phyloP scores from a whole-genome alignment of 768 basidiomycete species.

The Psilocybe subaeruginosa region DNA sequence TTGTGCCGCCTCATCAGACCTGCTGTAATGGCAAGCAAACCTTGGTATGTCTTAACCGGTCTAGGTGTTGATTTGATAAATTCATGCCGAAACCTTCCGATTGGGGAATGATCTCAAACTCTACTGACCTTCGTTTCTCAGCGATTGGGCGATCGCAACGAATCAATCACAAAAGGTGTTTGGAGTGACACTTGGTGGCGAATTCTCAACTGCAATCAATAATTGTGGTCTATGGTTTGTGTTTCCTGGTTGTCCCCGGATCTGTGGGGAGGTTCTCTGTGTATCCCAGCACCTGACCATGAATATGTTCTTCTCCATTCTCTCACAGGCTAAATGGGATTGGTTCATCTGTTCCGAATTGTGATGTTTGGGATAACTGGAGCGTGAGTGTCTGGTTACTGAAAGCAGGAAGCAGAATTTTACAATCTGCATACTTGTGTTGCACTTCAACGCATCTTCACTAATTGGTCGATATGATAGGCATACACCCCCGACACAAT shows the following conservation, averaged over 20 bases:
- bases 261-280: conserved; percentile 9
- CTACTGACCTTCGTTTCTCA: conserved; percentile 31
- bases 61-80: conserved; percentile 18
- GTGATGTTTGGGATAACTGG: conserved; percentile 47
- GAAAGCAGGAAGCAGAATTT: background rate
- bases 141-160: conserved; percentile 52
- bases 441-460: conserved; percentile 4
- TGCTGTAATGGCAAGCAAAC: conserved; percentile 42
- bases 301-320: conserved; percentile 10
- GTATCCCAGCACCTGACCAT: conserved; percentile 16
- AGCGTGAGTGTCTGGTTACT: conserved; percentile 31
- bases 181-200: conserved; percentile 82
- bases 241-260: conserved; percentile 7
- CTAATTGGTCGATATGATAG: conserved; percentile 26
- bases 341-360: conserved; percentile 39
- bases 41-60: conserved; percentile 38
- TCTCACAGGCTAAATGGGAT: conserved; percentile 49
- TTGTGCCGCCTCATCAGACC: conserved; percentile 28
- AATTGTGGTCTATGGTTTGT: conserved; percentile 70
- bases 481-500: conserved; percentile 64
- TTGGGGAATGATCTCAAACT: conserved; percentile 20
- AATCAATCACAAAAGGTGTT: conserved; percentile 69
- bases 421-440: background rate
- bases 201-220: conserved; percentile 81
- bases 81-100: conserved; percentile 13